Conservation (phyloP, 2,329 filamentous ascomycete genomes). For the Sporothrix brasiliensis region DNA sequence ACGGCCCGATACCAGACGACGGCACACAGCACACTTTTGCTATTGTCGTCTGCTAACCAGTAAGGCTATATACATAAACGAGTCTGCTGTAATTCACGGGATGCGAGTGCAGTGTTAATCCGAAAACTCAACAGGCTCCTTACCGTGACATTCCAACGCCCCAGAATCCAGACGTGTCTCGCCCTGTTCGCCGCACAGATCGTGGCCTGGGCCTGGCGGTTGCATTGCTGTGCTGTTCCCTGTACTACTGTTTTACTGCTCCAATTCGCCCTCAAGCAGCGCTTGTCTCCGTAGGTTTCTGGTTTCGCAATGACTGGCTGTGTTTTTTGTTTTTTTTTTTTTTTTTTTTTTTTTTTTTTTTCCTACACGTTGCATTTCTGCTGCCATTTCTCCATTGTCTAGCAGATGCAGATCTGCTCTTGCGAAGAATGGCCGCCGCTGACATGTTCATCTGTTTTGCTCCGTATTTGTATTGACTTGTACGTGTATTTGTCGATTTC, state of each 20-base stretch:
- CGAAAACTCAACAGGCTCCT: neutral
- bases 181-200: conserved; percentile 25
- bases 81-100: neutral
- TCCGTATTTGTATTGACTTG: neutral
- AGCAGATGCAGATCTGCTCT: too few relatives aligned
- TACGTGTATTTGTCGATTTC: too few relatives aligned
- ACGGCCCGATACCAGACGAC: conserved; percentile 13
- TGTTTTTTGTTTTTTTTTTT: too few relatives aligned
- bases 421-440: neutral
- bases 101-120: too few relatives aligned
- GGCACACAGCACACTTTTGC: neutral
- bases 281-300: conserved; percentile 4
- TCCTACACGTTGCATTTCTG: too few relatives aligned
- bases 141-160: neutral
- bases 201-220: conserved; percentile 20
- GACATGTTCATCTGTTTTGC: neutral
- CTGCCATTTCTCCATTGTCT: neutral
- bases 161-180: neutral
- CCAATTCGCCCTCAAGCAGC: conserved; percentile 1
- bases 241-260: neutral
- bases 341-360: too few relatives aligned
- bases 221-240: neutral
- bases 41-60: neutral
- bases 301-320: conserved; percentile 15
- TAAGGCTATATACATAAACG: neutral